Evolutionary conservation across 2,329 filamentous ascomycete species (phyloP).

Genomic region (Diaporthe nobilis): DNA sequence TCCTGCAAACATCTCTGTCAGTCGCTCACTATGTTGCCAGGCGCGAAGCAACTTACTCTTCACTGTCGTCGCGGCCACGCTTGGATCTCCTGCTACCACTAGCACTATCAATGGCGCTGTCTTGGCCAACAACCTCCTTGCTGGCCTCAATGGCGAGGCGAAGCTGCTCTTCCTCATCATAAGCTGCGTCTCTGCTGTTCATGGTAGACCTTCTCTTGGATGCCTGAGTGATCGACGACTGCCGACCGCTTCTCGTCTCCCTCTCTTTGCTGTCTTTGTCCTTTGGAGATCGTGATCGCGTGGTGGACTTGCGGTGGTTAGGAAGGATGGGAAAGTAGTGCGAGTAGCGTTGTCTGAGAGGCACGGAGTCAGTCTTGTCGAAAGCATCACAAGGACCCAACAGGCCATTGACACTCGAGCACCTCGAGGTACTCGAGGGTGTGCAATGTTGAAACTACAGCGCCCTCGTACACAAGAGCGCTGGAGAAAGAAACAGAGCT

Average conservation of each 20-base stretch:
- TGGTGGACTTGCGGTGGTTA: conserved; percentile 65
- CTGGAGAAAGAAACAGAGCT: conserved; percentile 54
- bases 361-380: conserved; percentile 55
- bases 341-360: conserved; percentile 73
- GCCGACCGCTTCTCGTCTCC: conserved; percentile 65
- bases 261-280: conserved; percentile 59
- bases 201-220: conserved; percentile 94
- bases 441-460: not conserved
- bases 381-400: conserved; percentile 21
- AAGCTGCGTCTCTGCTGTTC: conserved; percentile 95
- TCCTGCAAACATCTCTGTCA: conserved; percentile 64
- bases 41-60: conserved; percentile 78
- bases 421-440: not conserved
- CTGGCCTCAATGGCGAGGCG: conserved; percentile 94
- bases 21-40: conserved; percentile 36
- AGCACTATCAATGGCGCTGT: conserved; percentile 58
- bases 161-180: conserved; percentile 93
- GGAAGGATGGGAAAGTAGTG: conserved; percentile 74
- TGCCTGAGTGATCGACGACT: conserved; percentile 65
- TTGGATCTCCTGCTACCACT: conserved; percentile 78
- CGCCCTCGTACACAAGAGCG: not conserved
- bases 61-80: conserved; percentile 88
- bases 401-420: not conserved
- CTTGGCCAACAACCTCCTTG: conserved; percentile 79
- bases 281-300: conserved; percentile 71